phyloP scores from a whole-genome alignment of 768 basidiomycete genomes.

The Polyporus arcularius region DNA sequence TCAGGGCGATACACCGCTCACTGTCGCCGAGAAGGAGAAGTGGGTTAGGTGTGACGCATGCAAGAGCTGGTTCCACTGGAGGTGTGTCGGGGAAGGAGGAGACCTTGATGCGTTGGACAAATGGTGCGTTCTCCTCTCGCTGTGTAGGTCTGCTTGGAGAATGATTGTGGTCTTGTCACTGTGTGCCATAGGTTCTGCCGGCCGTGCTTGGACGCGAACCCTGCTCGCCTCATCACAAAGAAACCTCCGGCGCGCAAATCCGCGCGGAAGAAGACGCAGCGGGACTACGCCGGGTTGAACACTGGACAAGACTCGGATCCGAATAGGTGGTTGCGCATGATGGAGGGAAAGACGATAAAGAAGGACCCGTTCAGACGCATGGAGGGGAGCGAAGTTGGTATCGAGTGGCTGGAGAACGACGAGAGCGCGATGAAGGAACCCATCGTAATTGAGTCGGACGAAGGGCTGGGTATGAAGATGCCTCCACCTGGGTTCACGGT shows the following conservation, averaged over 20 bases:
- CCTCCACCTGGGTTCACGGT: constrained; percentile 72
- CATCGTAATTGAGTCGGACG: constrained; percentile 73
- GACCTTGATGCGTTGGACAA: constrained; percentile 73
- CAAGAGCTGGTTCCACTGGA: constrained; percentile 85
- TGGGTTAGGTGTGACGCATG: constrained; percentile 87
- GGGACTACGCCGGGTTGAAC: constrained; percentile 80
- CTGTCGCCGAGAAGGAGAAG: constrained; percentile 58
- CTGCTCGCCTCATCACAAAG: constrained; percentile 65
- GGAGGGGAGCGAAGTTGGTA: constrained; percentile 63
- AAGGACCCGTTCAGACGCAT: constrained; percentile 66
- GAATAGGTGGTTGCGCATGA: constrained; percentile 65
- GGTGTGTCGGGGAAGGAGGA: constrained; percentile 67
- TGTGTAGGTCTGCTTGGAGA: constrained; percentile 3
- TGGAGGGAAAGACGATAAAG: constrained; percentile 67
- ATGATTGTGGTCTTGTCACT: background rate
- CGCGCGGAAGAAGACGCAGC: constrained; percentile 67
- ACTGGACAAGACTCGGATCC: constrained; percentile 64
- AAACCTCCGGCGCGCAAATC: constrained; percentile 84
- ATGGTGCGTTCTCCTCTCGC: constrained; percentile 52
- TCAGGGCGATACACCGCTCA: constrained; percentile 32
- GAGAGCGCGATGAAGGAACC: constrained; percentile 79
- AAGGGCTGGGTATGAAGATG: constrained; percentile 91
- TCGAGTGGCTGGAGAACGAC: constrained; percentile 76
- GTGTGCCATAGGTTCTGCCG: constrained; percentile 62
- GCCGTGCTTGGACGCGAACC: constrained; percentile 59